Conservation (phyloP, 805 yeast species). For the Starmerella gropengiesseri region DNA sequence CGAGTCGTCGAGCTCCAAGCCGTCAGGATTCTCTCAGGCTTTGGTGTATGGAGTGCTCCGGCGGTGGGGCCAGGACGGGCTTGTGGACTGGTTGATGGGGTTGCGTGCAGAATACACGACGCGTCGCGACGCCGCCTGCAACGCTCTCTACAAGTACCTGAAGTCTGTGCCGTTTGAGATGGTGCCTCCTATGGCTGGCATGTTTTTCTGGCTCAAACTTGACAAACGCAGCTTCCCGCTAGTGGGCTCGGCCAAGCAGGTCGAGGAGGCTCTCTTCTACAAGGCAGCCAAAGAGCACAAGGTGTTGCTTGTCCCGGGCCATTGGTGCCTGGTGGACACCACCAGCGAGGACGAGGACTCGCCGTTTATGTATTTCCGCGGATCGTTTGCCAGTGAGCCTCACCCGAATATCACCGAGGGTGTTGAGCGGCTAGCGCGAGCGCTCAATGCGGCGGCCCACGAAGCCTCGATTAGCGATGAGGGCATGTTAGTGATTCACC, state of each 20-base stretch:
- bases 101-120: slow-evolving; percentile 62
- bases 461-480: neutral
- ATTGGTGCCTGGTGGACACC: slow-evolving; percentile 30
- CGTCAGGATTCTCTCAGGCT: slow-evolving; percentile 76
- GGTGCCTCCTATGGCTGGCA: slow-evolving; percentile 40
- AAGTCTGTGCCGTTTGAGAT: slow-evolving; percentile 27
- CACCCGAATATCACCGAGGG: slow-evolving; percentile 9
- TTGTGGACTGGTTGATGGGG: slow-evolving; percentile 79
- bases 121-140: slow-evolving; percentile 78
- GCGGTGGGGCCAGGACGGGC: slow-evolving; percentile 85
- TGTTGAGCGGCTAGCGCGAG: slow-evolving; percentile 11
- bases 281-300: slow-evolving; percentile 26
- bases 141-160: slow-evolving; percentile 50
- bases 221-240: slow-evolving; percentile 33
- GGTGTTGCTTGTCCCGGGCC: slow-evolving; percentile 33
- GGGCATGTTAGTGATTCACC: slow-evolving; percentile 1
- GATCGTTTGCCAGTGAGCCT: slow-evolving; percentile 32
- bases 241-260: slow-evolving; percentile 20
- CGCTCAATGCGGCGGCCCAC: neutral
- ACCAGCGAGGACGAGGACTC: slow-evolving; percentile 22
- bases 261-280: slow-evolving; percentile 30
- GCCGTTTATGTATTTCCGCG: slow-evolving; percentile 31
- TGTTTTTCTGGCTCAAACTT: slow-evolving; percentile 43
- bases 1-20: slow-evolving; percentile 70
- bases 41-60: slow-evolving; percentile 57